Evolutionary conservation across 495 filamentous ascomycete species (phyloP).

Genomic region (Aspergillus nanangensis): DNA sequence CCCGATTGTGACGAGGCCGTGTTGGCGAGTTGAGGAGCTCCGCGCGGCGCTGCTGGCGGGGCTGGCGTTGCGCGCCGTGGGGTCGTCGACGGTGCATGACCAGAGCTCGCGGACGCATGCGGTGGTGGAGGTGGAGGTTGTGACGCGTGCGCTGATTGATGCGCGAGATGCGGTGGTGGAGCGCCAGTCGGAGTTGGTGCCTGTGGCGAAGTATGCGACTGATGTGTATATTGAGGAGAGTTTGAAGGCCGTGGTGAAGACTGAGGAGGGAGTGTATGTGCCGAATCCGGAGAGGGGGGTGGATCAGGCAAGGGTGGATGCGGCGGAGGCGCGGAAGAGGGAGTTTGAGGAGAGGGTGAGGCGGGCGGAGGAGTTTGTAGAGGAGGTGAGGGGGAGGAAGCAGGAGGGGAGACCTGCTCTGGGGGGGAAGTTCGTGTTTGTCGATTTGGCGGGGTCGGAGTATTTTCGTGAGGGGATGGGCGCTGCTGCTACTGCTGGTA

Average conservation of each 20-base stretch:
- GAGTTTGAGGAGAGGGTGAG: slow-evolving; percentile 17
- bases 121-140: slow-evolving; percentile 20
- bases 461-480: slow-evolving; percentile 10
- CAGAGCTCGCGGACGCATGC: slow-evolving; percentile 26
- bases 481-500: not conserved
- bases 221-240: slow-evolving; percentile 22
- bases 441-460: slow-evolving; percentile 25
- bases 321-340: slow-evolving; percentile 17
- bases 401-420: too few relatives aligned
- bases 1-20: slow-evolving; percentile 15
- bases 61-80: slow-evolving; percentile 13
- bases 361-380: slow-evolving; percentile 12
- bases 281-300: slow-evolving; percentile 15
- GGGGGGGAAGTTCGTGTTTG: slow-evolving; percentile 23
- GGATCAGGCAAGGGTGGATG: slow-evolving; percentile 17
- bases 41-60: slow-evolving; percentile 8
- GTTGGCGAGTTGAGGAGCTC: slow-evolving; percentile 21
- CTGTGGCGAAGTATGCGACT: slow-evolving; percentile 20
- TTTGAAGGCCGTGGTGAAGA: slow-evolving; percentile 2
- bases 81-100: slow-evolving; percentile 19
- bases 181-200: slow-evolving; percentile 20
- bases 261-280: slow-evolving; percentile 12
- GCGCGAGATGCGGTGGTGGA: slow-evolving; percentile 18
- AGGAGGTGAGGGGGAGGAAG: too few relatives aligned
- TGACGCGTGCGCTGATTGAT: slow-evolving; percentile 11